These are phyloP conservation scores for Diplotaxis tenuifolia DNA, from an alignment of 345 rosid genomes.

Conservation along the genomic window DNA sequence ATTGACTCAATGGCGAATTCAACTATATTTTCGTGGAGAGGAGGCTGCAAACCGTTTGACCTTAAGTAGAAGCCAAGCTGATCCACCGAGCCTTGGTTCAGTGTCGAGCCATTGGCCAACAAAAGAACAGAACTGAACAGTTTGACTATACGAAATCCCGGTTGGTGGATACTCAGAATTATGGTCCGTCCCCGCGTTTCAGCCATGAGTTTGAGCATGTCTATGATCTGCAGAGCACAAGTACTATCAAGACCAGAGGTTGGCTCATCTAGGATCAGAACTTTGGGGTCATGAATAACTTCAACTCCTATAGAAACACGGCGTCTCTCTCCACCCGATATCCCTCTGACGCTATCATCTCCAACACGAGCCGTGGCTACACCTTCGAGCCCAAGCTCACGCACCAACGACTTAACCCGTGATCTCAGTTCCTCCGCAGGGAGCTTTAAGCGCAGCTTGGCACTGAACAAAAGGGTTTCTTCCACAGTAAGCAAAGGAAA, in stretches of 20 bases:
- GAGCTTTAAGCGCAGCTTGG: constrained; percentile 68
- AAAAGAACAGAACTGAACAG: constrained; percentile 69
- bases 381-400: constrained; percentile 81
- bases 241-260: constrained; percentile 96
- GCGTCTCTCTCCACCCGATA: constrained; percentile 95
- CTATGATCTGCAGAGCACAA: constrained; percentile 76
- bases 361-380: constrained; percentile 72
- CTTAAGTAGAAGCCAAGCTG: constrained; percentile 53
- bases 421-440: constrained; percentile 49
- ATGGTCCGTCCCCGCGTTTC: constrained; percentile 75
- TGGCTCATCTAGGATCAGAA: constrained; percentile 92
- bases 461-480: constrained; percentile 90
- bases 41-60: constrained; percentile 59
- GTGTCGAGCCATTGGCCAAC: constrained; percentile 71
- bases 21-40: constrained; percentile 62
- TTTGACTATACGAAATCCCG: constrained; percentile 90
- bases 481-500: constrained; percentile 92
- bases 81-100: constrained; percentile 78
- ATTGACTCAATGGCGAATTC: constrained; percentile 89
- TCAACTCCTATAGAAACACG: constrained; percentile 96
- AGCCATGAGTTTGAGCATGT: constrained; percentile 89
- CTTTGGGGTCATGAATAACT: constrained; percentile 82
- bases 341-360: constrained; percentile 76
- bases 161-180: constrained; percentile 83
- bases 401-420: constrained; percentile 63